Base-by-base conservation (phyloP, 441 rosid species). In the Erysimum cheiri region DNA sequence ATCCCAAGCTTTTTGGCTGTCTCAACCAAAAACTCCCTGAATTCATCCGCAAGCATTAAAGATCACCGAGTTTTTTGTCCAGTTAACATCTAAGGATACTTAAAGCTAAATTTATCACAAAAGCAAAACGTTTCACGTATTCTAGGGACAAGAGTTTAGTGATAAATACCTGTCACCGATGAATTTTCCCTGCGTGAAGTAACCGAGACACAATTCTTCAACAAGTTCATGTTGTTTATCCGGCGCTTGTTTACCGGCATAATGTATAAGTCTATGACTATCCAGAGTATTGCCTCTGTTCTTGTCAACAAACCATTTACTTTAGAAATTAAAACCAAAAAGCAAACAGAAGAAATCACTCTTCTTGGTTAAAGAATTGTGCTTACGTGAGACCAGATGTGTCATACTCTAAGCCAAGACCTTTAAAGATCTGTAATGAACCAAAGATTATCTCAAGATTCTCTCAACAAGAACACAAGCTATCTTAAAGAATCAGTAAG, bases 221-320 rank as follows among this genome's bases (percentile, higher is more conserved):
- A 80, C 92, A 26, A 91, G 96, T 58, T 71, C 60, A 74, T 93
- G 88, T 64, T 89, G 98, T 82, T 87, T 93, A 2, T 85, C 88
- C 26, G 72, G 71, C 14, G 83, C 84, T 47, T 82, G 82, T 47
- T 85, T 75, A 61, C 95, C 95, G 11, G 91, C 85, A 64, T 82
- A 85, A 79, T 84, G 77, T 65, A 89, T 79, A 73, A 91, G 89
- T 85, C 96, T 86, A 78, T 93, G 97, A 81, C 98, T 93, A 66
- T 93, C 97, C 37, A 89, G 39, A 46, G 91, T 82, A 64, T 64
- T 87, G 60, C 98, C 98, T 73, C 97, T 93, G 85, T 67, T 35
- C 44, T 74, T 46, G 65, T 47, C 11, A 53, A 64, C 64, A 62
- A 63, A 48, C 64, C 15, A 40, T 28, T 77, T 71, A 40, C 43